Base-by-base conservation (phyloP, 1,139 yeast genomes). In the Wickerhamomyces sp. region DNA sequence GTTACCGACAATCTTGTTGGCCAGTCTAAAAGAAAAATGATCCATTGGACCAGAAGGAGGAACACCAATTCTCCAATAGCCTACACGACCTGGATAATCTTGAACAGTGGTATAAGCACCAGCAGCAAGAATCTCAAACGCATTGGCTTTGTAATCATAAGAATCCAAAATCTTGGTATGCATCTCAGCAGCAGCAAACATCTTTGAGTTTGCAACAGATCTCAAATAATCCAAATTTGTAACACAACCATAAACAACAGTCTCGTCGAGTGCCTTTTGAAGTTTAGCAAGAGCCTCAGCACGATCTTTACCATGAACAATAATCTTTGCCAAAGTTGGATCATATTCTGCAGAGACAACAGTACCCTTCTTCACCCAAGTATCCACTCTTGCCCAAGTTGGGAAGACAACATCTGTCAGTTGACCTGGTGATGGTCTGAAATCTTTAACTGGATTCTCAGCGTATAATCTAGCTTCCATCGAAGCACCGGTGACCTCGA, bases 41-140 rank as follows among this genome's bases (percentile, higher is more conserved):
- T 91, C 97, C 97, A 91, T 91, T 44, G 97, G 96, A 31, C 98
- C 98, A 25, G 96, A 86, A 9, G 97, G 97, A 21, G 98, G 98
- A 37, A 91, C 96, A 58, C 98, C 98, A 49, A 83, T 69, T 55
- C 81, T 73, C 97, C 97, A 91, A 58, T 82, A 75, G 12, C 89
- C 83, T 40, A 70, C 70, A 67, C 97, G 80, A 40, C 97, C 97
- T 12, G 97, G 97, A 58, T 78, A 89, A 60, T 89, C 97, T 65
- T 91, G 97, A 33, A 89, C 91, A 4, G 96, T 84, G 26, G 97
- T 88, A 61, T 86, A 85, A 28, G 96, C 91, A 55, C 97, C 97
- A 2, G 97, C 96, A 31, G 75, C 64, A 28, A 82, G 59, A 29
- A 91, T 72, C 60, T 89, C 97, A 58, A 88, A 71, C 4, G 96